Base-by-base conservation (phyloP, 768 basidiomycete genomes). In the Ramaria sp. region DNA sequence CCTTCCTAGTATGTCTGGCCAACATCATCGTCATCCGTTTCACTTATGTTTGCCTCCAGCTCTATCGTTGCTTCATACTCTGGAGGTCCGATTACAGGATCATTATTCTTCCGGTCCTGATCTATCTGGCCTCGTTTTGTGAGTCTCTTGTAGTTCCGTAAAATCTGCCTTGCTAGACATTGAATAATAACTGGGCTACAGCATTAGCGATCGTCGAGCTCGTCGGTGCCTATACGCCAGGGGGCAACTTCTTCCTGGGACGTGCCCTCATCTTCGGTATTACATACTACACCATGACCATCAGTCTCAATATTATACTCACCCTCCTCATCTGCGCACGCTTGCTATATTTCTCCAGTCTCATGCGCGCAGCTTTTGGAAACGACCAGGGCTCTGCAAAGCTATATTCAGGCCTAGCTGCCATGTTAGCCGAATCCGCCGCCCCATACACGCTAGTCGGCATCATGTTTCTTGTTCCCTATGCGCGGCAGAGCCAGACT, bases 131-230 rank as follows among this genome's bases (percentile, higher is more conserved):
- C 4, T 61, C 63, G 4, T 57, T 68, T 60, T 59, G 63, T 64
- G 55, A 13, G 63, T 55, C 27, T 24, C 34, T 17, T 34, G 24
- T 17, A n/a, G n/a, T 1, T 47, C 24, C 47, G 4, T 42, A n/a
- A 10, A 46, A 46, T 9, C 45, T 2, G 19, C 45, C 2, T 11
- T 2, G 45, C 2, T 2, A 46, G 45, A n/a, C n/a, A 24, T 27
- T 51, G 13, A 37, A 37, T 13, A 37, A 19, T 27, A 2, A 27
- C 27, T 27, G 19, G 10, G 45, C 46, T 15, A 4, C n/a, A 77
- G 76, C 69, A 6, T 60, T 75, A 59, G 69, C 70, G n/a, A 69
- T 77, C 62, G 68, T 73, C 17, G 65, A 71, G 24, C 65, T 77
- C n/a, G 67, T 73, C 47, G 54, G 68, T 42, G 67, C 71, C 27